phyloP scores from a whole-genome alignment of 176 grass and related monocot species.

The Puya raimondii region DNA sequence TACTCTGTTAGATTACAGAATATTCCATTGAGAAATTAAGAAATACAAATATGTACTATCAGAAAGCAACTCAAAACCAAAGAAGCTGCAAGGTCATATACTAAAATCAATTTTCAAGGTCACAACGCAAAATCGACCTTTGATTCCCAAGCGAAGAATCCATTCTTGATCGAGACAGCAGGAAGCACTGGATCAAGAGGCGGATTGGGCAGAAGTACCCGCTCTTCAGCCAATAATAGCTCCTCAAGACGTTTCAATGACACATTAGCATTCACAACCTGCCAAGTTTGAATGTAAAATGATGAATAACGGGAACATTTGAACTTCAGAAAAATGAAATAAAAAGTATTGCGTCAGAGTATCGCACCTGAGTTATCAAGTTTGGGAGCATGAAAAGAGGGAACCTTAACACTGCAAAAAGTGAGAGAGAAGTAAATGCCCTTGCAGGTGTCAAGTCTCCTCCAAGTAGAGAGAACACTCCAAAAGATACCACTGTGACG shows the following conservation, averaged over 20 bases:
- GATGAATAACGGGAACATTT: too few species aligned
- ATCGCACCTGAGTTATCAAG: slow-evolving; percentile 91
- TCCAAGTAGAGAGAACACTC: slow-evolving; percentile 81
- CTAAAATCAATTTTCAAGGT: slow-evolving; percentile 10
- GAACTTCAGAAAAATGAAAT: neutral
- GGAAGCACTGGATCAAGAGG: slow-evolving; percentile 61
- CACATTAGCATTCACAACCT: slow-evolving; percentile 96
- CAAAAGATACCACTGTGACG: slow-evolving; percentile 88
- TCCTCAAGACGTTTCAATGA: slow-evolving; percentile 93
- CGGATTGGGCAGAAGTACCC: slow-evolving; percentile 78
- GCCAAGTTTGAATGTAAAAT: slow-evolving; percentile 18
- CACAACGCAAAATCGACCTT: slow-evolving; percentile 31
- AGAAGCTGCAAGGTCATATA: neutral
- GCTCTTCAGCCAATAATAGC: slow-evolving; percentile 72
- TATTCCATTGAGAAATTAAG: slow-evolving; percentile 1
- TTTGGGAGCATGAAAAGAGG: slow-evolving; percentile 94
- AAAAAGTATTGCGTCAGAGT: neutral
- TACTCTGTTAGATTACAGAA: neutral
- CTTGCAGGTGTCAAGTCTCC: slow-evolving; percentile 93
- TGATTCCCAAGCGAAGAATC: slow-evolving; percentile 91
- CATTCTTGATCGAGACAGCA: slow-evolving; percentile 86
- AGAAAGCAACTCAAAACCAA: neutral
- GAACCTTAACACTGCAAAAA: slow-evolving; percentile 92
- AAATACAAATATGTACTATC: neutral
- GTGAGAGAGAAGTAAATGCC: slow-evolving; percentile 94